phyloP scores from a whole-genome alignment of 306 rosid genomes.

The Vigna trinervia region DNA sequence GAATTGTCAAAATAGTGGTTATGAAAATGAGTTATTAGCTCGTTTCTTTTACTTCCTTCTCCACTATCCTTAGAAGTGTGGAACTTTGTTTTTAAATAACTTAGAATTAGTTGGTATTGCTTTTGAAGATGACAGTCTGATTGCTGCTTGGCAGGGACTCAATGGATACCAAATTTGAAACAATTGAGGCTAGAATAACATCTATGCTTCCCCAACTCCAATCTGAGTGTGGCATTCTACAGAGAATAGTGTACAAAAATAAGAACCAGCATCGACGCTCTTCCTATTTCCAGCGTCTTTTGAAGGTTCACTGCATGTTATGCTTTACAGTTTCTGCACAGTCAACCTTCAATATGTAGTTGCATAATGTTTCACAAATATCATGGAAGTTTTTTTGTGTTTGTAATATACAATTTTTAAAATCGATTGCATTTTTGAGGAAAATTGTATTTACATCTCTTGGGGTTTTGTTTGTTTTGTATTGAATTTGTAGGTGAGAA shows the following conservation, averaged over 20 bases:
- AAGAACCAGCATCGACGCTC: constrained; percentile 94
- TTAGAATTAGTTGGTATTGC: constrained; percentile 41
- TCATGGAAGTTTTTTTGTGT: background rate
- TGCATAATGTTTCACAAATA: background rate
- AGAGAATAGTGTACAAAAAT: constrained; percentile 79
- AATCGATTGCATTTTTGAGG: background rate
- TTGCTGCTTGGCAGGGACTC: constrained; percentile 61
- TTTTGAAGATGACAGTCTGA: constrained; percentile 46
- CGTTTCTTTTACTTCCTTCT: background rate
- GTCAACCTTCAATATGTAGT: constrained; percentile 8
- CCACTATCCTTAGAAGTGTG: constrained; percentile 1
- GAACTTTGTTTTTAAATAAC: constrained; percentile 16
- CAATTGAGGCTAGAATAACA: constrained; percentile 63
- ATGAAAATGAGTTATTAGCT: constrained; percentile 22
- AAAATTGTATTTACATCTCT: background rate
- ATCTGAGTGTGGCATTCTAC: constrained; percentile 65
- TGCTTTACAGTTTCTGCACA: background rate
- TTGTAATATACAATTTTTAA: no score
- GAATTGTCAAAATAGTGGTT: constrained; percentile 13
- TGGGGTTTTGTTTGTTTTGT: constrained; percentile 25
- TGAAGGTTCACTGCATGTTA: constrained; percentile 61
- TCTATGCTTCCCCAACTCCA: constrained; percentile 72
- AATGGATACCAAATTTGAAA: constrained; percentile 26
- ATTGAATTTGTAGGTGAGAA: constrained; percentile 64
- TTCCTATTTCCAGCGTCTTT: constrained; percentile 73